Evolutionary conservation across 441 rosid species (phyloP).

Genomic region (Arabidopsis lyrata): DNA sequence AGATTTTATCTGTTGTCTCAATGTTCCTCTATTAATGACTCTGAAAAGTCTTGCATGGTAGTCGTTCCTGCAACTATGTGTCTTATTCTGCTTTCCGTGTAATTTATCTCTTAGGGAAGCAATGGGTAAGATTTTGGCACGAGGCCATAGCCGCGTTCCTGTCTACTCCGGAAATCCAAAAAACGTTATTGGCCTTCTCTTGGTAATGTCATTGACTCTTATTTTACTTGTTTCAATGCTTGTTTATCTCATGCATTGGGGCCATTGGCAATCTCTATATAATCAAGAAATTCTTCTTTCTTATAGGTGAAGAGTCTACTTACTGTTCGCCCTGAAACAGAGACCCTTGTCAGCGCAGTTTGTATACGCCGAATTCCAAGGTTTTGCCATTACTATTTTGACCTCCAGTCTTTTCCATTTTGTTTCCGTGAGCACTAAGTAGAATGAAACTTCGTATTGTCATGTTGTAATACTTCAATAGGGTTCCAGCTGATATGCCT

Average conservation of each 20-base stretch:
- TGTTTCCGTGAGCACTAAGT: conserved; percentile 2
- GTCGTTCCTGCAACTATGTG: neutral
- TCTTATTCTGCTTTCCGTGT: neutral
- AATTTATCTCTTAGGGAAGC: conserved; percentile 80
- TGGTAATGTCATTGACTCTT: conserved; percentile 54
- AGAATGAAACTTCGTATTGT: neutral
- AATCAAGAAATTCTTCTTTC: conserved; percentile 10
- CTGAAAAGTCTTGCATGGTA: neutral
- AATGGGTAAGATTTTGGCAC: conserved; percentile 93
- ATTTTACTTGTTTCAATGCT: conserved; percentile 17
- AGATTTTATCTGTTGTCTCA: neutral
- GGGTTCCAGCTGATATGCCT: conserved; percentile 97
- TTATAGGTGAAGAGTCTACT: conserved; percentile 91
- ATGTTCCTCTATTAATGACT: neutral
- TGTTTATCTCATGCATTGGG: conserved; percentile 9
- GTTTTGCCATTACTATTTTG: conserved; percentile 43
- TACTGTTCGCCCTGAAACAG: conserved; percentile 96
- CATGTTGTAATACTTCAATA: conserved; percentile 32
- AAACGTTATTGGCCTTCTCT: conserved; percentile 90
- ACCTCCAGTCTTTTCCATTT: neutral
- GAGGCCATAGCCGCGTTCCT: conserved; percentile 98
- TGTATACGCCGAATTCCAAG: conserved; percentile 94
- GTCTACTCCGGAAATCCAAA: conserved; percentile 87
- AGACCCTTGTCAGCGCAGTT: conserved; percentile 94
- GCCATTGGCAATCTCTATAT: conserved; percentile 3